Conservation (phyloP, 768 basidiomycete species). For the Lepiota venenata region DNA sequence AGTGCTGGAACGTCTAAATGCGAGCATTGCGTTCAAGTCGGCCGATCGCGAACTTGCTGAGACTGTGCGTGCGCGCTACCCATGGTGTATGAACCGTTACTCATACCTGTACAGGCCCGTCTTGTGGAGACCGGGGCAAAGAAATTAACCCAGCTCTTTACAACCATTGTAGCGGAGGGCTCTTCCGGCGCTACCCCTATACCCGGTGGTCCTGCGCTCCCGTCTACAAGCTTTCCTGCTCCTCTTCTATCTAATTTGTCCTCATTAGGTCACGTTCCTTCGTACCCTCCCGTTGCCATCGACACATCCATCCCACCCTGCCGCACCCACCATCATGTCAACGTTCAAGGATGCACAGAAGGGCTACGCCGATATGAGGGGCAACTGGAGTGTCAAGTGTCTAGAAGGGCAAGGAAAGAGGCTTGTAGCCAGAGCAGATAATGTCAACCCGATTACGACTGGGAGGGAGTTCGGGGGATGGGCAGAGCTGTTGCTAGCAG, state of each 20-base stretch:
- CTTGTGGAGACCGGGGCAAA: constrained; percentile 82
- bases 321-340: constrained; percentile 56
- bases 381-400: constrained; percentile 72
- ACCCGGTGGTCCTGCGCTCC: not conserved
- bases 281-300: constrained; percentile 72
- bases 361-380: constrained; percentile 86
- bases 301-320: constrained; percentile 83
- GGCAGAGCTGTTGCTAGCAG: constrained; percentile 60
- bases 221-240: constrained; percentile 46
- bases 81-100: not conserved
- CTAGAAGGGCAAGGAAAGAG: constrained; percentile 70
- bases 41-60: constrained; percentile 52
- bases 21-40: constrained; percentile 73
- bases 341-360: constrained; percentile 75
- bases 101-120: constrained; percentile 41
- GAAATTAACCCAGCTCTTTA: constrained; percentile 78
- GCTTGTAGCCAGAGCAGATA: constrained; percentile 68
- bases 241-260: constrained; percentile 48
- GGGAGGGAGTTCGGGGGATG: constrained; percentile 73
- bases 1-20: constrained; percentile 74
- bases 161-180: constrained; percentile 84
- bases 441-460: constrained; percentile 56
- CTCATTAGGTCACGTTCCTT: constrained; percentile 65
- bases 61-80: constrained; percentile 34
- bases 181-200: constrained; percentile 69